phyloP scores from a whole-genome alignment of 768 basidiomycete genomes.

The Termitomyces sp. region DNA sequence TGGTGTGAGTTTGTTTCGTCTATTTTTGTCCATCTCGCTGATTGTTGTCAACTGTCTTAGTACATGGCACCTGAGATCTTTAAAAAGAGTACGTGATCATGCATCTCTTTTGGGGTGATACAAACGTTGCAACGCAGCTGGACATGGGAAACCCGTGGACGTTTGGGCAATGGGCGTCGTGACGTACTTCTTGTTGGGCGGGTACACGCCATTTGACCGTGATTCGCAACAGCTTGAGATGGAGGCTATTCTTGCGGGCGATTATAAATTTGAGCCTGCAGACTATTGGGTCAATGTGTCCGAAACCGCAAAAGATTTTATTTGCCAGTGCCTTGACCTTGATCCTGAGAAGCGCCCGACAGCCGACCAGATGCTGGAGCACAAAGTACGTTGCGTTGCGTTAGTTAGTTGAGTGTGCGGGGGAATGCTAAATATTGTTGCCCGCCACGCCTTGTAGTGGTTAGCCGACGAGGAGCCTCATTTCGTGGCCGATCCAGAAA shows the following conservation, averaged over 20 bases:
- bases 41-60: constrained; percentile 21
- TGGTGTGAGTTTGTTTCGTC: constrained; percentile 42
- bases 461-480: constrained; percentile 64
- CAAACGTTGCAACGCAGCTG: constrained; percentile 39
- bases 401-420: neutral
- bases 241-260: constrained; percentile 90
- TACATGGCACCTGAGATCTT: constrained; percentile 98
- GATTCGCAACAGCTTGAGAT: constrained; percentile 86
- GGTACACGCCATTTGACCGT: constrained; percentile 96
- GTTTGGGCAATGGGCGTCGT: constrained; percentile 99
- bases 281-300: constrained; percentile 90
- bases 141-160: constrained; percentile 93
- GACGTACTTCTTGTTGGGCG: constrained; percentile 88
- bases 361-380: constrained; percentile 64
- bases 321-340: constrained; percentile 74
- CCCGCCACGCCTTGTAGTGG: constrained; percentile 44
- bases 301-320: constrained; percentile 77
- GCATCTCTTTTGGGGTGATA: neutral
- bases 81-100: constrained; percentile 60
- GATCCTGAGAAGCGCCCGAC: constrained; percentile 81
- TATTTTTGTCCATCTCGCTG: neutral
- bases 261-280: constrained; percentile 77
- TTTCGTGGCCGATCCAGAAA: constrained; percentile 60
- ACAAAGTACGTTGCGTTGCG: constrained; percentile 37
- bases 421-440: neutral